These are phyloP conservation scores for Myxozyma neglecta DNA, from an alignment of 805 yeast species.

Conservation along the genomic window DNA sequence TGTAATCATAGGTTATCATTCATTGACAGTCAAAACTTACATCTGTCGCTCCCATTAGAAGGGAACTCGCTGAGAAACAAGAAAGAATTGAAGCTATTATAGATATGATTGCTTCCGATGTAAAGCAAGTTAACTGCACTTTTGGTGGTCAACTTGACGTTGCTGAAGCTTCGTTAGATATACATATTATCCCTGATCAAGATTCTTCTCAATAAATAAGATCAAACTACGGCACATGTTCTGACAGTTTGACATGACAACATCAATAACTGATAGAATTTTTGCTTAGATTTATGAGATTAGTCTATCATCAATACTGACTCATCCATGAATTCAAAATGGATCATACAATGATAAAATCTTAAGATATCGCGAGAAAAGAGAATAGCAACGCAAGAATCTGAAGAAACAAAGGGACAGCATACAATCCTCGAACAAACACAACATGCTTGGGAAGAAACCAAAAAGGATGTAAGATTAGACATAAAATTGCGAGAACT, in stretches of 20 bases:
- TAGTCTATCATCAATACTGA: constrained; percentile 29
- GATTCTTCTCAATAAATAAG: no score
- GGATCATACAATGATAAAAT: constrained; percentile 50
- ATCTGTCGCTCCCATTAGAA: no score
- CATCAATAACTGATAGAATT: not conserved
- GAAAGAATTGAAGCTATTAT: no score
- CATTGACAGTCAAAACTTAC: no score
- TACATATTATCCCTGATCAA: no score
- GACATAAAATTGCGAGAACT: constrained; percentile 48
- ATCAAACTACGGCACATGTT: not conserved
- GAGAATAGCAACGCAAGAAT: constrained; percentile 44
- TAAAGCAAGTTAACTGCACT: not conserved
- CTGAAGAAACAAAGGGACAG: constrained; percentile 44
- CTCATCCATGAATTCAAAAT: constrained; percentile 54
- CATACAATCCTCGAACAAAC: constrained; percentile 49
- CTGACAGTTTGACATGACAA: not conserved
- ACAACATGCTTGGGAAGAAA: constrained; percentile 49
- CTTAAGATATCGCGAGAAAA: constrained; percentile 46
- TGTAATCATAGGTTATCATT: no score
- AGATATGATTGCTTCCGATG: not conserved
- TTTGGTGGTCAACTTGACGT: not conserved
- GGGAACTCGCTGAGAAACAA: no score
- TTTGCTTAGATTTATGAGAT: constrained; percentile 1
- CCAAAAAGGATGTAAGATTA: constrained; percentile 45
- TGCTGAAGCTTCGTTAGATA: no score